Percentiles rank a stretch among this genome's conserved stretches.
Conservation (phyloP, 768 basidiomycete species). For the Leccinellum luteum region DNA sequence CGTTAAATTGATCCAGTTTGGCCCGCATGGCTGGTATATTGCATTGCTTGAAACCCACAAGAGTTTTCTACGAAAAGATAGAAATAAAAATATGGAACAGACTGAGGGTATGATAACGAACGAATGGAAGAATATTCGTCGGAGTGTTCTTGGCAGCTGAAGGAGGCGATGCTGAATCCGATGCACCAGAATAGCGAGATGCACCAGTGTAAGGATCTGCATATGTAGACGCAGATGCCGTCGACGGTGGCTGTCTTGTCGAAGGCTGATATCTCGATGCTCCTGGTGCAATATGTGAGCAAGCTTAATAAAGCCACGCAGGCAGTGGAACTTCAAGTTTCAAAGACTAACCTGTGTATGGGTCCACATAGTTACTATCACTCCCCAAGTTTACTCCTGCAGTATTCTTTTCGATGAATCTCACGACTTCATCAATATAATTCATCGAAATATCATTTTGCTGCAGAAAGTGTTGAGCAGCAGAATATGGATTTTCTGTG, state of each 20-base stretch:
- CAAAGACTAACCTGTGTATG: conserved; percentile 70
- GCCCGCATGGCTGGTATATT: conserved; percentile 75
- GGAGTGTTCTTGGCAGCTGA: conserved; percentile 28
- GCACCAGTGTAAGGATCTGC: conserved; percentile 74
- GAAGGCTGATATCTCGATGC: conserved; percentile 61
- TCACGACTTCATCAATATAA: conserved; percentile 88
- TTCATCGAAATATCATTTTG: conserved; percentile 77
- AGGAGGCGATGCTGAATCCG: conserved; percentile 34
- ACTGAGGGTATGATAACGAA: conserved; percentile 26
- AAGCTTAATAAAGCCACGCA: not conserved
- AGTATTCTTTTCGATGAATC: conserved; percentile 93
- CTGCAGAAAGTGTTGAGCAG: conserved; percentile 86
- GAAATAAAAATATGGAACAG: not conserved
- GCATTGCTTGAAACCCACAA: conserved; percentile 82
- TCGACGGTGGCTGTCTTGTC: conserved; percentile 30
- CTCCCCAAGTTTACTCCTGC: conserved; percentile 68
- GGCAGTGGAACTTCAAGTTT: not conserved
- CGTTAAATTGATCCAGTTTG: conserved; percentile 76
- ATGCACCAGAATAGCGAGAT: conserved; percentile 54
- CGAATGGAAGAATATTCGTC: conserved; percentile 51
- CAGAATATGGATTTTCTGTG: conserved; percentile 85
- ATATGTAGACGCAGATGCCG: conserved; percentile 37
- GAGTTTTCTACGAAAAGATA: conserved; percentile 44
- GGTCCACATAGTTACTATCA: conserved; percentile 71
- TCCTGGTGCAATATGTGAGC: conserved; percentile 35